Evolutionary conservation across 2,329 filamentous ascomycete genomes (phyloP).

Genomic region (Pseudogymnoascus pannorum): DNA sequence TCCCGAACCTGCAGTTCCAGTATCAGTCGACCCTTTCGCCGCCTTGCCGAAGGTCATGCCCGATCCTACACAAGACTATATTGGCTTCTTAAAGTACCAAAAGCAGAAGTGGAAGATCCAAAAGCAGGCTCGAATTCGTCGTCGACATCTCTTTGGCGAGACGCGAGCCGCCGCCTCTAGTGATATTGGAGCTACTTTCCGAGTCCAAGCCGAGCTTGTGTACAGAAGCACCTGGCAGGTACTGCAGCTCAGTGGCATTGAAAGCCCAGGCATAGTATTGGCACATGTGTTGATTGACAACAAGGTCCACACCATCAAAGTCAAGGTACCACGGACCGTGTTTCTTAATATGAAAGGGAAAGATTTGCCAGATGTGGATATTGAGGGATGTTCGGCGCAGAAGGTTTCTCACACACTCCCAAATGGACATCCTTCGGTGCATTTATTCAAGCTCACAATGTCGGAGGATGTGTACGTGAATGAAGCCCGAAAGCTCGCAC

Average conservation of each 20-base stretch:
- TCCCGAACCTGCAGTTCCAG: slow-evolving; percentile 53
- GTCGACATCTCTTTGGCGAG: slow-evolving; percentile 90
- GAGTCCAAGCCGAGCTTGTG: slow-evolving; percentile 82
- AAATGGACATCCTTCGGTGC: slow-evolving; percentile 87
- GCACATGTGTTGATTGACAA: slow-evolving; percentile 90
- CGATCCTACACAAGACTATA: slow-evolving; percentile 75
- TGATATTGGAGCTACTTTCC: slow-evolving; percentile 65
- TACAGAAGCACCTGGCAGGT: slow-evolving; percentile 96
- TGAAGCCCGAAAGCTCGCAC: slow-evolving; percentile 73
- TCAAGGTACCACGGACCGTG: slow-evolving; percentile 81
- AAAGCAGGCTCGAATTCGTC: slow-evolving; percentile 75
- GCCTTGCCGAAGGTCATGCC: slow-evolving; percentile 79
- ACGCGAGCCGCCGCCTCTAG: slow-evolving; percentile 58
- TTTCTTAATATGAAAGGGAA: slow-evolving; percentile 87
- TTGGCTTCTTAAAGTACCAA: slow-evolving; percentile 83
- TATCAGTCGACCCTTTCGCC: slow-evolving; percentile 70
- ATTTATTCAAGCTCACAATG: slow-evolving; percentile 91
- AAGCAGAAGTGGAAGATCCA: slow-evolving; percentile 99
- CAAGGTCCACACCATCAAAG: slow-evolving; percentile 80
- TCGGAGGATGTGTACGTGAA: slow-evolving; percentile 80
- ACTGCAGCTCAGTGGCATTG: slow-evolving; percentile 74
- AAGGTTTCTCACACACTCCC: slow-evolving; percentile 90
- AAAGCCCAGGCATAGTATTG: slow-evolving; percentile 76
- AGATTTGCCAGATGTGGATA: slow-evolving; percentile 80
- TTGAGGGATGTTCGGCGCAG: slow-evolving; percentile 80